phyloP scores from a whole-genome alignment of 1,284 basidiomycete genomes.

The Ganoderma resinaceum region DNA sequence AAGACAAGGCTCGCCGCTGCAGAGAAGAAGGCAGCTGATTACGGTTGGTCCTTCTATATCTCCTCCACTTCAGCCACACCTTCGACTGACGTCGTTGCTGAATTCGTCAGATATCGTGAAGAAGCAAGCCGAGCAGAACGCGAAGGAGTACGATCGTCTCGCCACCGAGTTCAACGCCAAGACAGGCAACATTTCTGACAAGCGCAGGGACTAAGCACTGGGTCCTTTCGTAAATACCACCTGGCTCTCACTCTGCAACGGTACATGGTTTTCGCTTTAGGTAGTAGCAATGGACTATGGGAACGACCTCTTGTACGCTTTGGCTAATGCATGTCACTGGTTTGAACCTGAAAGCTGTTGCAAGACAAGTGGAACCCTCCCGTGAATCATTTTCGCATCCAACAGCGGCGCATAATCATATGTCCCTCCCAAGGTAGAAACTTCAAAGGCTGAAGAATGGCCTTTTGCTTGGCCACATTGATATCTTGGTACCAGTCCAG shows the following conservation, averaged over 20 bases:
- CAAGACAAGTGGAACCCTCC: neutral
- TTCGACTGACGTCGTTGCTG: neutral
- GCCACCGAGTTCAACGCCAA: constrained; percentile 79
- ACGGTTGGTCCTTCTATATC: constrained; percentile 56
- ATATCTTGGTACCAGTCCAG: no score
- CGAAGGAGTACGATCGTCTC: constrained; percentile 81
- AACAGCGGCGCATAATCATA: neutral
- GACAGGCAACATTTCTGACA: constrained; percentile 62
- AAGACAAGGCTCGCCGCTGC: constrained; percentile 60
- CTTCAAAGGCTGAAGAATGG: no score
- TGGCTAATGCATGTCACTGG: neutral
- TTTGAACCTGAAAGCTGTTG: neutral
- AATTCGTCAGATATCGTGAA: constrained; percentile 71
- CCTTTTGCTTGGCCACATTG: neutral
- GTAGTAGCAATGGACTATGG: neutral
- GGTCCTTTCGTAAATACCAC: neutral
- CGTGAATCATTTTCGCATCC: neutral
- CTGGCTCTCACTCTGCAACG: neutral
- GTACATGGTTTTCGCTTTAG: neutral
- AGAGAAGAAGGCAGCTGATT: constrained; percentile 67
- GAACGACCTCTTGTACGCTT: neutral
- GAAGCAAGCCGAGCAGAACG: constrained; percentile 82
- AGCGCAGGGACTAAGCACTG: constrained; percentile 48
- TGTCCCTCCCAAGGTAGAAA: neutral
- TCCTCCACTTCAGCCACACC: neutral